These are phyloP conservation scores for Scheffersomyces parashehatae DNA, from an alignment of 1,139 yeast species.

Conservation along the genomic window DNA sequence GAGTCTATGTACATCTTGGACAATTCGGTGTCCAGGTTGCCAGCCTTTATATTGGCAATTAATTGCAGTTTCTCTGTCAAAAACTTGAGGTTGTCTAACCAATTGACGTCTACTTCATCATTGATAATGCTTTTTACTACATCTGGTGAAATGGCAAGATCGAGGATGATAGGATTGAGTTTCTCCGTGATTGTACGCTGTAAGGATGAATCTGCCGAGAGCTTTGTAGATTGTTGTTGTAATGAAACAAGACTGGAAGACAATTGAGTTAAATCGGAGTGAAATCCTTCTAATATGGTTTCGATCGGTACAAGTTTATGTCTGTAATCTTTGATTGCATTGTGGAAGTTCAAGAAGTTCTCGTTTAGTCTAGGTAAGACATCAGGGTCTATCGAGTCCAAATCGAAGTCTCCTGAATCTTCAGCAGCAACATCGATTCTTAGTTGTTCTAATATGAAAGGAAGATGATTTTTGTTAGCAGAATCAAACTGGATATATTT, in stretches of 20 bases:
- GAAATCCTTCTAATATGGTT: slow-evolving; percentile 51
- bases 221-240: slow-evolving; percentile 47
- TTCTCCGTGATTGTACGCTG: slow-evolving; percentile 58
- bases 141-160: slow-evolving; percentile 73
- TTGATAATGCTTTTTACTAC: slow-evolving; percentile 50
- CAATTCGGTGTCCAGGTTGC: slow-evolving; percentile 8
- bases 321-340: slow-evolving; percentile 38
- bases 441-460: slow-evolving; percentile 17
- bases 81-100: slow-evolving; percentile 63
- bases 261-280: slow-evolving; percentile 54
- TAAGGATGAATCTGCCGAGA: slow-evolving; percentile 40
- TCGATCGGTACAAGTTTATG: slow-evolving; percentile 37
- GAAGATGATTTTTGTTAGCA: slow-evolving; percentile 5
- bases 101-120: slow-evolving; percentile 47
- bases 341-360: slow-evolving; percentile 34
- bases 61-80: slow-evolving; percentile 57
- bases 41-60: slow-evolving; percentile 31
- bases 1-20: slow-evolving; percentile 26
- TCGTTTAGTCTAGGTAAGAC: slow-evolving; percentile 13
- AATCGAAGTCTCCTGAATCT: slow-evolving; percentile 2
- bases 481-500: neutral
- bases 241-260: slow-evolving; percentile 62
- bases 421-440: slow-evolving; percentile 14
- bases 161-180: slow-evolving; percentile 72
- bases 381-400: slow-evolving; percentile 1